Conservation (phyloP, 768 basidiomycete genomes). For the Scleroderma citrinum region DNA sequence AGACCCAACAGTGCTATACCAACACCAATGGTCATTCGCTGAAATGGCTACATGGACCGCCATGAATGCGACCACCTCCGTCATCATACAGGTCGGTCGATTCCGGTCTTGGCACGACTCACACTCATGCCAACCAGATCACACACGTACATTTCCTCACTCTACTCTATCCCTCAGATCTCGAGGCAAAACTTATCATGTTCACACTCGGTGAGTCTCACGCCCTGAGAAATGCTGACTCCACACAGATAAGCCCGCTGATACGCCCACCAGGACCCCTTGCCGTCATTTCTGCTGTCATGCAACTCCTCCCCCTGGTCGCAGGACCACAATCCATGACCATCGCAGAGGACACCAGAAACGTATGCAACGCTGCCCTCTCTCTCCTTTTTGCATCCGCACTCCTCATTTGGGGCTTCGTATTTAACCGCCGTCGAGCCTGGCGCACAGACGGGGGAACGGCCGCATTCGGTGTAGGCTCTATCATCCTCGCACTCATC, state of each 20-base stretch:
- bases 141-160: constrained; percentile 98
- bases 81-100: constrained; percentile 71
- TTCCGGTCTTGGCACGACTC: background rate
- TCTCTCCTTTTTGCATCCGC: constrained; percentile 88
- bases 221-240: background rate
- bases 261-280: constrained; percentile 56
- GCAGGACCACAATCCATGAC: constrained; percentile 31
- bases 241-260: background rate
- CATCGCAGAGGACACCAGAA: constrained; percentile 71
- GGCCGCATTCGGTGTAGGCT: constrained; percentile 84
- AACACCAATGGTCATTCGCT: constrained; percentile 51
- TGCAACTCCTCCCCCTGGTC: constrained; percentile 74
- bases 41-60: constrained; percentile 77
- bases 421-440: constrained; percentile 84
- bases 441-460: constrained; percentile 98
- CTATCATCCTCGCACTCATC: constrained; percentile 73
- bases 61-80: constrained; percentile 82
- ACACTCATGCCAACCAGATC: constrained; percentile 44
- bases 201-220: constrained; percentile 65
- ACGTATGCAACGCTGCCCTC: constrained; percentile 95
- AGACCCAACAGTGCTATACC: constrained; percentile 21
- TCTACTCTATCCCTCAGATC: constrained; percentile 83
- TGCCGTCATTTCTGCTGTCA: constrained; percentile 74
- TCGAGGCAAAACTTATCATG: constrained; percentile 85
- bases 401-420: constrained; percentile 88